Percentiles rank a stretch among this genome's conserved stretches.
Conservation (phyloP, 164 flowering plant genomes). For the Aristolochia fimbriata region DNA sequence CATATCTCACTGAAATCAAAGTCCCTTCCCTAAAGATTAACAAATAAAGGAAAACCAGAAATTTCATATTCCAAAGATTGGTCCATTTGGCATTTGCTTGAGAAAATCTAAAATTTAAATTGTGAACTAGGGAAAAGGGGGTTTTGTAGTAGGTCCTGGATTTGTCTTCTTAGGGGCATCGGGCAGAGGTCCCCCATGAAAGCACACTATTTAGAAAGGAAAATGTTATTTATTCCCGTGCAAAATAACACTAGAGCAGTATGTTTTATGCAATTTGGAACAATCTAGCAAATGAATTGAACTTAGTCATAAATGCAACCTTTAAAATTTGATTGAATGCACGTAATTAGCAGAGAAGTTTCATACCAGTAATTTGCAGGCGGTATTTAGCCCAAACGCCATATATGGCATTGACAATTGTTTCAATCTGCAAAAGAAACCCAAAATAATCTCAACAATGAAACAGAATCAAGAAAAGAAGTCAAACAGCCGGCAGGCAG, state of each 20-base stretch:
- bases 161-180: too few relatives aligned
- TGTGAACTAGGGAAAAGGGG: too few relatives aligned
- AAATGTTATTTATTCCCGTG: background rate
- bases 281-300: background rate
- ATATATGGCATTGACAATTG: slow-evolving; percentile 18
- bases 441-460: background rate
- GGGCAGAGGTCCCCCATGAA: too few relatives aligned
- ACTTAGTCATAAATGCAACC: too few relatives aligned
- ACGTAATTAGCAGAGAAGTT: background rate
- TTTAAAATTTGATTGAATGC: background rate
- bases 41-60: too few relatives aligned
- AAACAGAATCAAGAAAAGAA: background rate
- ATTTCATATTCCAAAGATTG: too few relatives aligned
- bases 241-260: background rate
- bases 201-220: background rate
- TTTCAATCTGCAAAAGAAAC: slow-evolving; percentile 9
- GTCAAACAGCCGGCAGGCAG: background rate
- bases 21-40: too few relatives aligned
- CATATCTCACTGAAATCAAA: too few relatives aligned
- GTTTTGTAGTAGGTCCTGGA: too few relatives aligned
- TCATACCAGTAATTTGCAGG: slow-evolving; percentile 19
- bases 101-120: too few relatives aligned
- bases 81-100: too few relatives aligned
- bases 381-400: slow-evolving; percentile 28
- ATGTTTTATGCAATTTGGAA: background rate